Evolutionary conservation across 2,329 filamentous ascomycete species (phyloP).

Genomic region (Bisporella sp.): DNA sequence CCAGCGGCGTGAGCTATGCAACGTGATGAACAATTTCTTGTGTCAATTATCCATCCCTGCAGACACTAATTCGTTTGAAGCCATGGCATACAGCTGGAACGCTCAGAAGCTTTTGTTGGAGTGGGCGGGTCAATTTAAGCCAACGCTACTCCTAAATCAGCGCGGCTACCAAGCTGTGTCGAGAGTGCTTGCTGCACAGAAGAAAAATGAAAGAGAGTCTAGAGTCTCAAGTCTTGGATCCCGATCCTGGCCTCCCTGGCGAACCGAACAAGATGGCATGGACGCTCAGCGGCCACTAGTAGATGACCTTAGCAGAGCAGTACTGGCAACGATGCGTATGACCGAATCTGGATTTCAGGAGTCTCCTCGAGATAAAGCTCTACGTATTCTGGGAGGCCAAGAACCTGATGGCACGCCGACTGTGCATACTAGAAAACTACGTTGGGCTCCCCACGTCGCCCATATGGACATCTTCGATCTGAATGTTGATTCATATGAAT

Average conservation of each 20-base stretch:
- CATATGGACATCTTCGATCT: background rate
- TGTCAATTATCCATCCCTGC: constrained; percentile 31
- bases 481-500: constrained; percentile 22
- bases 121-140: constrained; percentile 41
- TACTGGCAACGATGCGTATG: constrained; percentile 46
- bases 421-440: constrained; percentile 43
- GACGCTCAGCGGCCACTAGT: constrained; percentile 46
- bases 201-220: constrained; percentile 44
- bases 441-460: background rate
- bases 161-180: constrained; percentile 48
- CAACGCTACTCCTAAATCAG: constrained; percentile 43
- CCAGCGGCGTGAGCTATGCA: constrained; percentile 10
- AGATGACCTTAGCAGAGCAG: constrained; percentile 46
- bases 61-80: constrained; percentile 26
- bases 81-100: constrained; percentile 46
- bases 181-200: constrained; percentile 43
- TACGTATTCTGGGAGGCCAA: constrained; percentile 47
- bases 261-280: constrained; percentile 48
- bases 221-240: constrained; percentile 41
- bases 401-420: constrained; percentile 45
- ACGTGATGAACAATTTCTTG: constrained; percentile 36
- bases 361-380: constrained; percentile 38
- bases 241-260: constrained; percentile 54
- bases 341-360: constrained; percentile 47
- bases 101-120: constrained; percentile 48